phyloP scores from a whole-genome alignment of 139 green algal species.

The Micromonas pusilla region DNA sequence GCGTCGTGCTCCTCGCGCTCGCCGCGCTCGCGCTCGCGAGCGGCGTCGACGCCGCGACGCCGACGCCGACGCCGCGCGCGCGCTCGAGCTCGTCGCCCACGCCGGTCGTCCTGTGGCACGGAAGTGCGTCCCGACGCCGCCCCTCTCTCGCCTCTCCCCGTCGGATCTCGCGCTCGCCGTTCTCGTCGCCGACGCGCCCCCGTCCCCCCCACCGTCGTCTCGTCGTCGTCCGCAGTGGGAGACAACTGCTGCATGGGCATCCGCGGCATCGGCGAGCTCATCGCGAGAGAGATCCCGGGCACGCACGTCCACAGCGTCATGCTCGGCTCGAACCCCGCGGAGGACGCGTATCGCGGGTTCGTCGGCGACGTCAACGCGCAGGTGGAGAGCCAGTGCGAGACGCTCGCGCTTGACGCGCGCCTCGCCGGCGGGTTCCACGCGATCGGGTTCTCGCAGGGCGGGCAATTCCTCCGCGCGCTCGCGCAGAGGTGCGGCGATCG shows the following conservation, averaged over 20 bases:
- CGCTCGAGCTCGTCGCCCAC: too few relatives aligned
- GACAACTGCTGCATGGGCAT: not conserved
- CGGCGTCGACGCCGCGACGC: not conserved
- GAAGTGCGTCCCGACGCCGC: too few relatives aligned
- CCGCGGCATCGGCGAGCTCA: too few relatives aligned
- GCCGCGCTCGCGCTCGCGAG: not conserved
- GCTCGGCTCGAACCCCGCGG: not conserved
- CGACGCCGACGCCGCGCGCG: not conserved
- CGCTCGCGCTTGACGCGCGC: not conserved
- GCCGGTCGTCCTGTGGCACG: not conserved
- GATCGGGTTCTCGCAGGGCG: conserved; percentile 31
- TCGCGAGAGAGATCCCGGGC: not conserved
- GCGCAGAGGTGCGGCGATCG: conserved; percentile 8
- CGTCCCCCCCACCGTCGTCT: too few relatives aligned
- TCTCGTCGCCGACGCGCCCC: too few relatives aligned
- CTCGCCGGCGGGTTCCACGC: conserved; percentile 27
- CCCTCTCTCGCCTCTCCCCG: too few relatives aligned
- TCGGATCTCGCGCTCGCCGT: too few relatives aligned
- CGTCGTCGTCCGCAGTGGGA: too few relatives aligned
- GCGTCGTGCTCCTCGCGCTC: not conserved
- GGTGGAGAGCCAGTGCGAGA: conserved; percentile 16
- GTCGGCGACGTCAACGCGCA: conserved; percentile 22
- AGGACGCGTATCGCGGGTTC: not conserved
- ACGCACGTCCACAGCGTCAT: not conserved
- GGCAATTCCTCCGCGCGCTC: conserved; percentile 28